Evolutionary conservation across 192 early-diverging fungal species (phyloP).

Genomic region (Chytriomyces hyalinus): DNA sequence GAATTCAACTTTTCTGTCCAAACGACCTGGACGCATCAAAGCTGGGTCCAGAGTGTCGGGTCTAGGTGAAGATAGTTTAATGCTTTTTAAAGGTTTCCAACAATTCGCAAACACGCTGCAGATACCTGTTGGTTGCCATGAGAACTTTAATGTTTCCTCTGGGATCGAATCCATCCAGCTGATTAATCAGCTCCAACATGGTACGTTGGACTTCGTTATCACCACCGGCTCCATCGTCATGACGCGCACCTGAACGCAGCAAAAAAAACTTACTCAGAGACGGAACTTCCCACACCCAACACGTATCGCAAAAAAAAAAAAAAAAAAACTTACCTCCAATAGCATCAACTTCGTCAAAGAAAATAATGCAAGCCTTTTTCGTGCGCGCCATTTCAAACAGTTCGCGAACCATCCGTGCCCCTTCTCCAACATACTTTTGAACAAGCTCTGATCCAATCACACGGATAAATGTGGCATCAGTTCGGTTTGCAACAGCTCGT

Average conservation of each 20-base stretch:
- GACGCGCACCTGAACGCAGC: constrained; percentile 76
- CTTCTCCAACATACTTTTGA: constrained; percentile 99
- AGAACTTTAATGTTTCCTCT: constrained; percentile 99
- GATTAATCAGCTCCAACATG: constrained; percentile 99
- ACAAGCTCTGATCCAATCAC: constrained; percentile 99
- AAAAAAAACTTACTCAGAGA: background rate
- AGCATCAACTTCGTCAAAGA: constrained; percentile 99
- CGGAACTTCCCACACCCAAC: background rate
- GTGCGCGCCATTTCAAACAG: constrained; percentile 99
- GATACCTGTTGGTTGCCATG: constrained; percentile 93
- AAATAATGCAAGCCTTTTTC: constrained; percentile 99
- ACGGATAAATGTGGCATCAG: constrained; percentile 99
- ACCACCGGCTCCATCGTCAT: constrained; percentile 97
- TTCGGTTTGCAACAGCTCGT: constrained; percentile 97
- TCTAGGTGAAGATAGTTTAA: constrained; percentile 39
- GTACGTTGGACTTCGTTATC: constrained; percentile 99
- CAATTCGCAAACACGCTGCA: too few species aligned
- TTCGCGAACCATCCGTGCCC: constrained; percentile 98
- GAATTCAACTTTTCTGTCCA: constrained; percentile 99
- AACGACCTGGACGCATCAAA: constrained; percentile 93
- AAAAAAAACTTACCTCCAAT: constrained; percentile 73
- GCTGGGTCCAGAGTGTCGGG: constrained; percentile 99
- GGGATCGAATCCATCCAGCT: constrained; percentile 98
- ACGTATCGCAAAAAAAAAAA: background rate
- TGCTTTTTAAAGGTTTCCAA: too few species aligned